Evolutionary conservation across 2,329 filamentous ascomycete species (phyloP).

Genomic region (Calycina herbarum): DNA sequence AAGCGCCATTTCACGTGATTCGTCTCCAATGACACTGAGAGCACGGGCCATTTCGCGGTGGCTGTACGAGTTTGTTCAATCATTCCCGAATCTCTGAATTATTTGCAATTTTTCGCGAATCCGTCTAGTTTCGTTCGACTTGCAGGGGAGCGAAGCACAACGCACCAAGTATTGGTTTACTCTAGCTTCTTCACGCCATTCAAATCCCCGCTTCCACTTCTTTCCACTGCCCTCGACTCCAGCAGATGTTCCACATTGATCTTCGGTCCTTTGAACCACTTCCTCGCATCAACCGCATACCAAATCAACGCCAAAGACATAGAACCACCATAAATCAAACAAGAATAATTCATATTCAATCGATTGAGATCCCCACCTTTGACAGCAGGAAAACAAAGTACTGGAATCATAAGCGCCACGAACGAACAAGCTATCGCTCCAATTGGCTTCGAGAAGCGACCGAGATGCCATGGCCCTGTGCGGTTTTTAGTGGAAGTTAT

Average conservation of each 20-base stretch:
- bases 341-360: conserved; percentile 67
- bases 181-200: neutral
- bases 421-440: conserved; percentile 59
- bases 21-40: too few relatives aligned
- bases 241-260: conserved; percentile 55
- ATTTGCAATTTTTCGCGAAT: too few relatives aligned
- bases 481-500: neutral
- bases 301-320: conserved; percentile 61
- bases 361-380: conserved; percentile 54
- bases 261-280: conserved; percentile 71
- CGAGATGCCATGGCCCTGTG: conserved; percentile 63
- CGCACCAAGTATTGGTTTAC: neutral
- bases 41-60: too few relatives aligned
- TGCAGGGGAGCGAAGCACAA: too few relatives aligned
- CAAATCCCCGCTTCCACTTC: neutral
- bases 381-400: conserved; percentile 63
- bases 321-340: conserved; percentile 63
- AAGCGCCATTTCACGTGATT: too few relatives aligned
- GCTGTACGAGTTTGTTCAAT: too few relatives aligned
- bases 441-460: conserved; percentile 56
- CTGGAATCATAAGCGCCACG: conserved; percentile 65
- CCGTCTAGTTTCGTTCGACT: too few relatives aligned
- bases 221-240: neutral
- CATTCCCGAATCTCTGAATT: too few relatives aligned
- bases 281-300: conserved; percentile 63